Evolutionary conservation across 257 asterid genomes (phyloP).

Genomic region (Solanum chaucha): DNA sequence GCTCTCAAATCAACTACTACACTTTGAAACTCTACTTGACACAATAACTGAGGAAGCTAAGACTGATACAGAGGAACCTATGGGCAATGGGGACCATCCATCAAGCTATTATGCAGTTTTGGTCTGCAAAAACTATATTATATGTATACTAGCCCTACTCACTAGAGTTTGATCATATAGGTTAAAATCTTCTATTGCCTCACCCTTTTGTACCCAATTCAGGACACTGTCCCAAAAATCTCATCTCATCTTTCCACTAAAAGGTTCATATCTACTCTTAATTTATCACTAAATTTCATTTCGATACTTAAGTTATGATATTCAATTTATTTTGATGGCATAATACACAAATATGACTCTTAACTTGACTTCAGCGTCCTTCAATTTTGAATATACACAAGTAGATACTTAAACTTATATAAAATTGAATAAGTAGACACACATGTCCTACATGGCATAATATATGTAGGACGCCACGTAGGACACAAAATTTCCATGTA

Average conservation of each 20-base stretch:
- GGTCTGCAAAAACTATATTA: not conserved
- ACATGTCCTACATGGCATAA: too few relatives aligned
- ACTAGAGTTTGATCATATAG: not conserved
- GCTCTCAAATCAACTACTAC: not conserved
- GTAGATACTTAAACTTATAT: too few relatives aligned
- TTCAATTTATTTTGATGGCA: too few relatives aligned
- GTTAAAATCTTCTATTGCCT: not conserved
- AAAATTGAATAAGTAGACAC: too few relatives aligned
- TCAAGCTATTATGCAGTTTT: not conserved
- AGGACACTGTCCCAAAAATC: not conserved
- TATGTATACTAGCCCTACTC: not conserved
- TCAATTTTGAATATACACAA: too few relatives aligned
- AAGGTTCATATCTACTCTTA: not conserved
- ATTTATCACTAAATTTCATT: not conserved
- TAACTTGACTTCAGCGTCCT: too few relatives aligned
- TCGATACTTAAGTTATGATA: not conserved
- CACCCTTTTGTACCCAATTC: not conserved
- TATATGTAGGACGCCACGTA: too few relatives aligned
- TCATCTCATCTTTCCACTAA: not conserved
- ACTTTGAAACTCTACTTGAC: not conserved
- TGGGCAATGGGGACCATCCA: slow-evolving; percentile 6
- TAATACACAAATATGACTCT: too few relatives aligned
- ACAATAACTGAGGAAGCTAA: not conserved
- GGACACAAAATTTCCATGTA: too few relatives aligned
- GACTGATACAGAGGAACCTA: not conserved